Conservation (phyloP, 192 early-diverging fungal genomes). For the Geosiphon pyriformis region DNA sequence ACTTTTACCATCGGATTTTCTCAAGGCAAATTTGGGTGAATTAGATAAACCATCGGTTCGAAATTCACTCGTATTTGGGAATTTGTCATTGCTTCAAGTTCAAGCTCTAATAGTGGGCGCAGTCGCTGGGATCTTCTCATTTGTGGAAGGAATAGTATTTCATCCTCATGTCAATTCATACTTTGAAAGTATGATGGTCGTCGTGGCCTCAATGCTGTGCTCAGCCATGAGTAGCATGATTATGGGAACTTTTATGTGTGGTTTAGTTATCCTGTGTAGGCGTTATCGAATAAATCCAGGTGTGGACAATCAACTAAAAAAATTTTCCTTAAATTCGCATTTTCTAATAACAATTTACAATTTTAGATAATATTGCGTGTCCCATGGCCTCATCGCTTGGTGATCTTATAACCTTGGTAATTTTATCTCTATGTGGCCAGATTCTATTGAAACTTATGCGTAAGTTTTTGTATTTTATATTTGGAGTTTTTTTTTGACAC, state of each 20-base stretch:
- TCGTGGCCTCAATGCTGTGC: conserved; percentile 63
- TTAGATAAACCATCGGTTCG: conserved; percentile 49
- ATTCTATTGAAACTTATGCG: conserved; percentile 43
- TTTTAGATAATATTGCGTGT: conserved; percentile 67
- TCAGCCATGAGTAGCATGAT: conserved; percentile 65
- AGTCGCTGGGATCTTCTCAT: conserved; percentile 65
- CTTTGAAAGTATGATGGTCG: conserved; percentile 48
- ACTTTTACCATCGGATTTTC: too few species aligned
- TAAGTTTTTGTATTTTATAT: conserved; percentile 28
- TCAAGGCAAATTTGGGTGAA: conserved; percentile 58
- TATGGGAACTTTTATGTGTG: conserved; percentile 67
- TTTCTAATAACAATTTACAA: too few species aligned
- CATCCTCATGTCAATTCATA: conserved; percentile 42
- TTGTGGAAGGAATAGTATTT: conserved; percentile 49
- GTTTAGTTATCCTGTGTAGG: conserved; percentile 58
- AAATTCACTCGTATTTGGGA: conserved; percentile 59
- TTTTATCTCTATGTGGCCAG: conserved; percentile 52
- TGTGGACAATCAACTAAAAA: conserved; percentile 15
- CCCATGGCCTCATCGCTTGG: conserved; percentile 70
- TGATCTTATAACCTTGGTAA: conserved; percentile 64
- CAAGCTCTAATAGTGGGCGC: conserved; percentile 68
- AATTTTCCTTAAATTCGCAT: not conserved
- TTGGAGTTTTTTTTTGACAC: not conserved
- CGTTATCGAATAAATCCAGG: conserved; percentile 69
- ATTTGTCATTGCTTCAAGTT: conserved; percentile 68